Evolutionary conservation across 2,329 filamentous ascomycete species (phyloP).

Genomic region (Aspergillus thermomutatus): DNA sequence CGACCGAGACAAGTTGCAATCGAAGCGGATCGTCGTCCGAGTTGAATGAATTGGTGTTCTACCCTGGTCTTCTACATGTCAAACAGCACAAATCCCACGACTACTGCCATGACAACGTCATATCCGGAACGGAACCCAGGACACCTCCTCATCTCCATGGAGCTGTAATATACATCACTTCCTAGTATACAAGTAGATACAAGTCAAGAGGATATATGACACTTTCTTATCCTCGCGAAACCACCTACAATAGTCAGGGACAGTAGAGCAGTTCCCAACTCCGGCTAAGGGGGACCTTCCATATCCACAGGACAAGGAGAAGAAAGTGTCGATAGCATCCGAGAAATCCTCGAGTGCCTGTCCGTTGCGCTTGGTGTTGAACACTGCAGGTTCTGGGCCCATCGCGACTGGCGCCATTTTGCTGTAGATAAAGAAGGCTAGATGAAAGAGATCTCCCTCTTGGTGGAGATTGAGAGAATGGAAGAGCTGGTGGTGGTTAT

Average conservation of each 20-base stretch:
- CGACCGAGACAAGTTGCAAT: not conserved
- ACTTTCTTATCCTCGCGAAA: not conserved
- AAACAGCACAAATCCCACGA: not conserved
- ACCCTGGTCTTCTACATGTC: not conserved
- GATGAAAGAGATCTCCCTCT: not conserved
- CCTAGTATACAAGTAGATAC: not conserved
- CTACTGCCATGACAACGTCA: not conserved
- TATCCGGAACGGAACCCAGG: not conserved
- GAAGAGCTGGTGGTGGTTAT: not conserved
- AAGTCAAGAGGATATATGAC: not conserved
- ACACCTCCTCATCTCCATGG: too few species aligned
- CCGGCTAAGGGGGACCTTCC: not conserved
- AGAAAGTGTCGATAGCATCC: not conserved
- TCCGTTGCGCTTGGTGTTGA: slow-evolving; percentile 50
- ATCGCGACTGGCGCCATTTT: slow-evolving; percentile 31
- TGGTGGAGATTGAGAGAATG: not conserved
- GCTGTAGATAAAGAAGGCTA: not conserved
- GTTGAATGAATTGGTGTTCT: not conserved
- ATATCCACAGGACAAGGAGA: not conserved
- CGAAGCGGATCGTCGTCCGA: not conserved
- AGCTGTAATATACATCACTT: not conserved
- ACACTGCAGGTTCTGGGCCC: slow-evolving; percentile 18
- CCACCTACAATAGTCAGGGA: not conserved
- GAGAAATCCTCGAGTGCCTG: slow-evolving; percentile 55
- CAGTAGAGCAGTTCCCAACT: not conserved